These are phyloP conservation scores for Metschnikowia kunwiensis DNA, from an alignment of 805 yeast species.

Conservation along the genomic window DNA sequence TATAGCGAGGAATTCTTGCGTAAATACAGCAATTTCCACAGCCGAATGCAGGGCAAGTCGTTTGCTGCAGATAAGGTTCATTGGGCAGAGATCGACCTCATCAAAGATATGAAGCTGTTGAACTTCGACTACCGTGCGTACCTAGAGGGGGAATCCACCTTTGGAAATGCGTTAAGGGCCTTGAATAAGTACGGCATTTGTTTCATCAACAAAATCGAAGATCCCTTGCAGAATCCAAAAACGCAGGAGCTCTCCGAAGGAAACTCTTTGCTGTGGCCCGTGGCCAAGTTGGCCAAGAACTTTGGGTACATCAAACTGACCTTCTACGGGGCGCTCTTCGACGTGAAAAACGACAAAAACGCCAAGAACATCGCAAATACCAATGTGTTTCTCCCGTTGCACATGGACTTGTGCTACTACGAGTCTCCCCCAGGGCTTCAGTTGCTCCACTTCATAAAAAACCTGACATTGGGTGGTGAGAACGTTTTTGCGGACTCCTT, in stretches of 20 bases:
- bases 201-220: slow-evolving; percentile 53
- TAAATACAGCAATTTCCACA: slow-evolving; percentile 35
- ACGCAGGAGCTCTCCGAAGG: slow-evolving; percentile 35
- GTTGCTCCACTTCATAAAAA: slow-evolving; percentile 56
- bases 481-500: slow-evolving; percentile 69
- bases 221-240: slow-evolving; percentile 28
- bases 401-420: slow-evolving; percentile 73
- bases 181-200: slow-evolving; percentile 57
- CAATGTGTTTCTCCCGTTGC: slow-evolving; percentile 60
- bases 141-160: slow-evolving; percentile 25
- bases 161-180: slow-evolving; percentile 40
- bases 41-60: slow-evolving; percentile 34
- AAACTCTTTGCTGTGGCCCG: slow-evolving; percentile 42
- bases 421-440: slow-evolving; percentile 83
- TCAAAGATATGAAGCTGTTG: slow-evolving; percentile 19
- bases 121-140: slow-evolving; percentile 40
- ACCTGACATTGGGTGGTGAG: slow-evolving; percentile 62
- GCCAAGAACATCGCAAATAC: slow-evolving; percentile 74
- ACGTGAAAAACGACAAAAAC: slow-evolving; percentile 48
- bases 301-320: slow-evolving; percentile 71
- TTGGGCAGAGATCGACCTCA: slow-evolving; percentile 41
- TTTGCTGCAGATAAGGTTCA: slow-evolving; percentile 29
- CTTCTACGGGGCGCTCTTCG: slow-evolving; percentile 69
- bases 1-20: slow-evolving; percentile 49
- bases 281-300: slow-evolving; percentile 40